Base-by-base conservation (phyloP, 371 early-diverging fungal genomes). In the Nematocida sp. region DNA sequence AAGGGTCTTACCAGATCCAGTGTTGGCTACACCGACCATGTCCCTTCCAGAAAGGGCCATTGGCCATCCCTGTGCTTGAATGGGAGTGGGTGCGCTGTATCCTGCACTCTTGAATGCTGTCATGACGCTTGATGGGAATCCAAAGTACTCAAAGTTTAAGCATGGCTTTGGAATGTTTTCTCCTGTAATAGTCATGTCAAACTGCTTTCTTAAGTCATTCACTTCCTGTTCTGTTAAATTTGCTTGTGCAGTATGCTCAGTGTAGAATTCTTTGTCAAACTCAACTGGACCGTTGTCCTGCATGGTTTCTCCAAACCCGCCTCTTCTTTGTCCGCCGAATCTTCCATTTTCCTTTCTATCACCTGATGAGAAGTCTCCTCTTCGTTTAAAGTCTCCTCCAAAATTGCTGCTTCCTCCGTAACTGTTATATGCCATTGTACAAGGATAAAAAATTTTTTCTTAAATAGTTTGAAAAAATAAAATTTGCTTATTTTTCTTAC, bases 31-130 rank as follows among this genome's bases (percentile, higher is more conserved):
- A 87, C 96, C 99, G 44, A 97, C 96, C 86, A 98, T 92, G 87
- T 97, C 95, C 73, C 95, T 90, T 72, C 97, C 97, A 57, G 91
- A 91, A 47, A 98, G 90, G 13, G 97, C 96, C 95, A 95, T 95
- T 9, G 98, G 96, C 96, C 96, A 96, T 66, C 97, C 98, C 87
- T 97, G 97, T 33, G 94, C 91, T 89, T 97, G 99, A 84, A 99
- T 97, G 47, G 95, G 89, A 0, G 98, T 97, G 42, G 99, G 99
- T 4, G 88, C 87, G 27, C 89, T 87, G 89, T 94, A 97, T 0
- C 94, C 94, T 66, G 92, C 90, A 58, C 90, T 89, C 47, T 87
- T 76, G 56, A 98, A 90, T 85, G 93, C 93, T 66, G 90, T 89
- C 84, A 96, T 89, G 27, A 97, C 25, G 91, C 91, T 39, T 27